Conservation (phyloP, 1,284 basidiomycete species). For the Heterobasidion occidentale region DNA sequence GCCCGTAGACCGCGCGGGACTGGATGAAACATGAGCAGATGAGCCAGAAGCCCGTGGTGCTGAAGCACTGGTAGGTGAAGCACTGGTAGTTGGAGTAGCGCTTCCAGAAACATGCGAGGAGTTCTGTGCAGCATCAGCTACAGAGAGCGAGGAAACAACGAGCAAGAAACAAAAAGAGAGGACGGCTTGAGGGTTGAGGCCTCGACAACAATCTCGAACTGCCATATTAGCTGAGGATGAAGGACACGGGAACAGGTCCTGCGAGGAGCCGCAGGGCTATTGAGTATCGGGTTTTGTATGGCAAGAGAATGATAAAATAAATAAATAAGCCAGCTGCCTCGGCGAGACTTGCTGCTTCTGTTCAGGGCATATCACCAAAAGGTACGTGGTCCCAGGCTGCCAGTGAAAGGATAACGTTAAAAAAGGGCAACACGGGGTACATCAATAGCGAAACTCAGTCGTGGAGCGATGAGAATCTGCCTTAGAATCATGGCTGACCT, state of each 20-base stretch:
- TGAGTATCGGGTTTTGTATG: not conserved
- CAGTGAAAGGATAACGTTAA: no score
- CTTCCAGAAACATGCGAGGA: no score
- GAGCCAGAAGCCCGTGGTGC: not conserved
- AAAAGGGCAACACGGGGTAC: no score
- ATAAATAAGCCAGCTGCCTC: not conserved
- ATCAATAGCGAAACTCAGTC: no score
- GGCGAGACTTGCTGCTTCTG: not conserved
- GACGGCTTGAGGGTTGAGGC: not conserved
- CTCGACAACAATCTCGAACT: not conserved
- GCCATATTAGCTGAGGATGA: not conserved
- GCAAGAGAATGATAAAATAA: not conserved
- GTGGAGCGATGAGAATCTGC: no score
- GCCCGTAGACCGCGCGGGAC: not conserved
- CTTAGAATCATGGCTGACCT: no score
- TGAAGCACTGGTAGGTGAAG: not conserved
- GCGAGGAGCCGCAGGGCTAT: not conserved
- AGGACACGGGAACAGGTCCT: not conserved
- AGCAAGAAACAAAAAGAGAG: conserved; percentile 2
- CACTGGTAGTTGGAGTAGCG: not conserved
- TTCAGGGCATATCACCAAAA: no score
- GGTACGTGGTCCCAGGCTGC: no score
- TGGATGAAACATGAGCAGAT: not conserved
- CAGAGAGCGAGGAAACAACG: not conserved
- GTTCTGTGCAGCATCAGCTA: not conserved